phyloP scores from a whole-genome alignment of 441 rosid species.

The Erodium trifolium region DNA sequence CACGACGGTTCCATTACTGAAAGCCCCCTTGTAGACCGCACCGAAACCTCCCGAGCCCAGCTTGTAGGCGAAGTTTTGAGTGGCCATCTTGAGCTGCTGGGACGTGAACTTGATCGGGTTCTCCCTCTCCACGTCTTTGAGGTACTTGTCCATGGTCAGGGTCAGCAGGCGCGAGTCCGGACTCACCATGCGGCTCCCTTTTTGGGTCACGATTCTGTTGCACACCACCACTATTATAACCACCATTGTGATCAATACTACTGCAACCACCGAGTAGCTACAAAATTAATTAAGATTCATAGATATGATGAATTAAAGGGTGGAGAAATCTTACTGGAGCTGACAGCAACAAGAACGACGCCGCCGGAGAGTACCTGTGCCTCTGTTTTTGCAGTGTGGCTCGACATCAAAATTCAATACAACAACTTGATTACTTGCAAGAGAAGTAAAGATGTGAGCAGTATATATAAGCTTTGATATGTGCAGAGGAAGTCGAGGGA shows the following conservation, averaged over 20 bases:
- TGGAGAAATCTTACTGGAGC: no score
- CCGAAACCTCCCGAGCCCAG: constrained; percentile 20
- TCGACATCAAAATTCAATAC: no score
- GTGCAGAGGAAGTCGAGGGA: no score
- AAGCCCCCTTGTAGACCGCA: constrained; percentile 11
- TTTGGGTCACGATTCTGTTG: background rate
- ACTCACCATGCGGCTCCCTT: background rate
- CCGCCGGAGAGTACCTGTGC: no score
- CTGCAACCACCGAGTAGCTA: background rate
- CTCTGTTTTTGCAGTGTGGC: no score
- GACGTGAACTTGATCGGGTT: constrained; percentile 22
- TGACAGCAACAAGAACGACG: no score
- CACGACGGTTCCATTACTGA: constrained; percentile 7
- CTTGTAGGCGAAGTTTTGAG: constrained; percentile 13
- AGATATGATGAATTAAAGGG: no score
- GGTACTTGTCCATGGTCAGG: constrained; percentile 17
- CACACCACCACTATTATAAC: background rate
- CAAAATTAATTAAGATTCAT: background rate
- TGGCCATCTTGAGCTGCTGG: constrained; percentile 10
- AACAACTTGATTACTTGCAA: no score
- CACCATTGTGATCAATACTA: background rate
- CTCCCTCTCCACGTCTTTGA: constrained; percentile 7
- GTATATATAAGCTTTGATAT: no score
- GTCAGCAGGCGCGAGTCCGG: constrained; percentile 5
- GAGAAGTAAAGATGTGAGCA: no score